Percentiles rank a stretch among this genome's conserved stretches.
These are phyloP conservation scores for Orbilia ellipsospora DNA, from an alignment of 2,329 filamentous ascomycete species.

Conservation along the genomic window DNA sequence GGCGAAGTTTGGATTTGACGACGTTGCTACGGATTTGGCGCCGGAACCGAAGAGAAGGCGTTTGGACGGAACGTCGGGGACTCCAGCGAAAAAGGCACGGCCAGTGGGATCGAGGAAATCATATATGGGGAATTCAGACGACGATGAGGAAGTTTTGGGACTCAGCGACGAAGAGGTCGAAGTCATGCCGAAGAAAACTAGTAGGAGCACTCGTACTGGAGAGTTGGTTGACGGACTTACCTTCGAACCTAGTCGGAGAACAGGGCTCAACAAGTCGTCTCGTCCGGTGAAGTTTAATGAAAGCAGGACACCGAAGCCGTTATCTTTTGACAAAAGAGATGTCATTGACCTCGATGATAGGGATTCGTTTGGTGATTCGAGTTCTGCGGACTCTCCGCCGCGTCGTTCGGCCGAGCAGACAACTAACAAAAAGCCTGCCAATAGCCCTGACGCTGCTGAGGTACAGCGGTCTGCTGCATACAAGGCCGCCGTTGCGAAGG, in stretches of 20 bases:
- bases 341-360: background rate
- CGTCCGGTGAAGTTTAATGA: slow-evolving; percentile 1
- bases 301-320: background rate
- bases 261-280: slow-evolving; percentile 39
- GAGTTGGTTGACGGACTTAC: slow-evolving; percentile 50
- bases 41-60: slow-evolving; percentile 43
- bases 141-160: slow-evolving; percentile 25
- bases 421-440: background rate
- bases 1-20: slow-evolving; percentile 36
- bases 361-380: slow-evolving; percentile 3
- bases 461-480: slow-evolving; percentile 8
- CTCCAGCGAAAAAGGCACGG: slow-evolving; percentile 30
- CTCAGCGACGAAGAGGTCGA: slow-evolving; percentile 43
- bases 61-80: slow-evolving; percentile 14
- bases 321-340: background rate
- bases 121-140: slow-evolving; percentile 32
- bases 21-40: slow-evolving; percentile 47
- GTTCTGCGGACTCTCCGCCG: background rate
- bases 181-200: slow-evolving; percentile 52
- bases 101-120: slow-evolving; percentile 39
- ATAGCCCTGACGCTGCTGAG: background rate
- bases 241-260: slow-evolving; percentile 34
- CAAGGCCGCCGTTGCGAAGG: slow-evolving; percentile 29
- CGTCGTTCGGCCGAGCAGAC: background rate
- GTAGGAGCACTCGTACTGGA: slow-evolving; percentile 49